A percentile compares a stretch with the other conserved stretches of the same genome.
phyloP scores from a whole-genome alignment of 1,284 basidiomycete species.

The Cutaneotrichosporon dermatis region DNA sequence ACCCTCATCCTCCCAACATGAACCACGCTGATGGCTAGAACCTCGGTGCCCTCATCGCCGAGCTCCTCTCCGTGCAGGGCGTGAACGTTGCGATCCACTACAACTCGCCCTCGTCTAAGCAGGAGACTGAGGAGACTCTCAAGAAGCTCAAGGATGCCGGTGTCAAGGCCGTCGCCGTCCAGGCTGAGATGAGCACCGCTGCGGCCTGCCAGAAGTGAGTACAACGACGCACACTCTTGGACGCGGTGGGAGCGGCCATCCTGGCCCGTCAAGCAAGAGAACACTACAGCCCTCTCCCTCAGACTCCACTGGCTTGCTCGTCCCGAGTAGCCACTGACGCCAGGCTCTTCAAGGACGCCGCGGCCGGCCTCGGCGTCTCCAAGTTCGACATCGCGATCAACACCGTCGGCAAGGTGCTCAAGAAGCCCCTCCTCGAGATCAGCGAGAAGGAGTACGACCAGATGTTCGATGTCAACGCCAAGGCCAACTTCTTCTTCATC shows the following conservation, averaged over 20 bases:
- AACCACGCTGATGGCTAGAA: slow-evolving; percentile 7
- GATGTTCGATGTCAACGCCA: slow-evolving; percentile 27
- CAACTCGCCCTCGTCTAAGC: slow-evolving; percentile 18
- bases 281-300: no score
- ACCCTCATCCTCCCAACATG: no score
- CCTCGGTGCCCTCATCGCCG: slow-evolving; percentile 23
- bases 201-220: slow-evolving; percentile 9
- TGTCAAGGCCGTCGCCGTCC: slow-evolving; percentile 17
- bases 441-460: slow-evolving; percentile 25
- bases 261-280: no score
- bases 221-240: no score
- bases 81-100: slow-evolving; percentile 25
- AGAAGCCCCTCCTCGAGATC: slow-evolving; percentile 24
- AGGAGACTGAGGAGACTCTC: slow-evolving; percentile 17
- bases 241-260: no score
- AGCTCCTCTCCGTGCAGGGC: slow-evolving; percentile 19
- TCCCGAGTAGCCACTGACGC: not conserved
- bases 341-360: slow-evolving; percentile 19
- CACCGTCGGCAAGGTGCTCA: slow-evolving; percentile 30
- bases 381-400: slow-evolving; percentile 27
- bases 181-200: slow-evolving; percentile 15
- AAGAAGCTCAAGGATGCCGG: slow-evolving; percentile 11
- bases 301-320: not conserved
- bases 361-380: slow-evolving; percentile 10
- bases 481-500: slow-evolving; percentile 30